A percentile compares a stretch with the other conserved stretches of the same genome.
phyloP scores from a whole-genome alignment of 2,329 filamentous ascomycete genomes.

The Cordyceps cicadae region DNA sequence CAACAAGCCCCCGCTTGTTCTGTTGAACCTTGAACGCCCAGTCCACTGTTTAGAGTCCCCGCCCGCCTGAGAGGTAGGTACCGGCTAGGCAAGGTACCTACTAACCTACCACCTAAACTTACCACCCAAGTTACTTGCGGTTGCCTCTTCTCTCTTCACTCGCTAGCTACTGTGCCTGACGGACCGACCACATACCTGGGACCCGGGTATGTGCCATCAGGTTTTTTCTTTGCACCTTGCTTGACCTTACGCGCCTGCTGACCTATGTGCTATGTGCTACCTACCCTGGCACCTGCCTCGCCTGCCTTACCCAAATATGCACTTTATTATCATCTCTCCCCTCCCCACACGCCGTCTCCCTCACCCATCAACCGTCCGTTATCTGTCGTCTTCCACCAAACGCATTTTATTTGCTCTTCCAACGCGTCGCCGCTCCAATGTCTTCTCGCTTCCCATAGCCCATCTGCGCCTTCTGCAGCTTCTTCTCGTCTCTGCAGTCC shows the following conservation, averaged over 20 bases:
- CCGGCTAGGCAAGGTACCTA: too few relatives aligned
- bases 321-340: not conserved
- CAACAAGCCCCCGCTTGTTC: not conserved
- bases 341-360: conserved; percentile 5
- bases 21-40: not conserved
- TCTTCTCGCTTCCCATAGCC: not conserved
- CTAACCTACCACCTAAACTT: too few relatives aligned
- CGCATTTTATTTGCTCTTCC: not conserved
- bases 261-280: too few relatives aligned
- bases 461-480: not conserved
- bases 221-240: not conserved
- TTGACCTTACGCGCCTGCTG: not conserved
- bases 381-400: not conserved
- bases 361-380: not conserved
- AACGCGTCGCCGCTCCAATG: not conserved
- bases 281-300: not conserved
- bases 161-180: not conserved
- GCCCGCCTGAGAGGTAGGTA: not conserved
- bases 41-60: not conserved
- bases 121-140: too few relatives aligned
- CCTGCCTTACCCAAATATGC: not conserved
- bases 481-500: not conserved
- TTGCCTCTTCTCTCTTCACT: not conserved
- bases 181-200: not conserved
- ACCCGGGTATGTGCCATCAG: not conserved